A percentile compares a stretch with the other conserved stretches of the same genome.
Evolutionary conservation across 1,139 yeast species (phyloP).

Genomic region (Yamadazyma epiphylla): DNA sequence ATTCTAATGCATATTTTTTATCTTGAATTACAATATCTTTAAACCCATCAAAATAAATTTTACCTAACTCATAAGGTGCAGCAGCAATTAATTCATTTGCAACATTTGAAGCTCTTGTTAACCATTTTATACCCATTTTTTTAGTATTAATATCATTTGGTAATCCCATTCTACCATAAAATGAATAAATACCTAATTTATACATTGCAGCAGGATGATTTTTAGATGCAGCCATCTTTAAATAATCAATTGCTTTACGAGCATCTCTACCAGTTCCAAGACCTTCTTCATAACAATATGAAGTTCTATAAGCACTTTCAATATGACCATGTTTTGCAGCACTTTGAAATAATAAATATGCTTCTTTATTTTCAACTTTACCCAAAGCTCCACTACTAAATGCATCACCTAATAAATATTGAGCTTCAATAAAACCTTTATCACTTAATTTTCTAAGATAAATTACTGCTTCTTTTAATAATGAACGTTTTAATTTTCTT

Average conservation of each 20-base stretch:
- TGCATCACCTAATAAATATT: conserved; percentile 85
- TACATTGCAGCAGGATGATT: conserved; percentile 96
- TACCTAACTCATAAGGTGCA: conserved; percentile 90
- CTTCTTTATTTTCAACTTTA: conserved; percentile 73
- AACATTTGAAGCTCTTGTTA: conserved; percentile 77
- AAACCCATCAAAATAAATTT: conserved; percentile 80
- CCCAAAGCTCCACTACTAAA: conserved; percentile 84
- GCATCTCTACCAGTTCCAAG: conserved; percentile 89
- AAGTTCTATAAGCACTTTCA: conserved; percentile 88
- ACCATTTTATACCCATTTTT: conserved; percentile 90
- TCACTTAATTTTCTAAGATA: conserved; percentile 73
- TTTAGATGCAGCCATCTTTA: conserved; percentile 83
- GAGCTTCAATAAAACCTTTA: conserved; percentile 85
- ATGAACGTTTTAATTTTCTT: conserved; percentile 38
- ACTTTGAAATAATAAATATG: conserved; percentile 71
- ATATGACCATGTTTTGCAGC: conserved; percentile 94
- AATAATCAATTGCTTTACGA: conserved; percentile 76
- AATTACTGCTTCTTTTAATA: conserved; percentile 71
- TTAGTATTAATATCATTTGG: conserved; percentile 64
- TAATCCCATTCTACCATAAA: conserved; percentile 81
- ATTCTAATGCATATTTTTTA: conserved; percentile 76
- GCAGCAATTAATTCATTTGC: conserved; percentile 85
- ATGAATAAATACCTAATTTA: conserved; percentile 82
- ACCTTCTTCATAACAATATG: conserved; percentile 90
- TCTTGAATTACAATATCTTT: conserved; percentile 85